Conservation (phyloP, 495 filamentous ascomycete species). For the Echria macrotheca region DNA sequence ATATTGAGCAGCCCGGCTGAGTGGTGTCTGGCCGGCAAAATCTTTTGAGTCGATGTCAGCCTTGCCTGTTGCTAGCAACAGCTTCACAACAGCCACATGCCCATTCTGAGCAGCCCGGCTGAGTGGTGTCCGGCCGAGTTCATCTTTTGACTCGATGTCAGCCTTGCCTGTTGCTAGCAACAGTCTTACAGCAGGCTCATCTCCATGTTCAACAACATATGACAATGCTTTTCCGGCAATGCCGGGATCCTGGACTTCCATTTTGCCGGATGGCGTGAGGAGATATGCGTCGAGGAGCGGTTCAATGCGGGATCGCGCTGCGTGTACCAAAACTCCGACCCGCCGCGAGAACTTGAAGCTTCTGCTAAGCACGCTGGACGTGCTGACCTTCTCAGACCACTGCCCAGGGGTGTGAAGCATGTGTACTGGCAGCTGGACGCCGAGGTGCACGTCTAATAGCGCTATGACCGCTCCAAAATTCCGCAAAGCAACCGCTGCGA, state of each 20-base stretch:
- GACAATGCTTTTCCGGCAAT: not conserved
- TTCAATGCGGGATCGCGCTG: not conserved
- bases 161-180: not conserved
- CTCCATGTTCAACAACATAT: not conserved
- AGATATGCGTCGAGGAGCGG: not conserved
- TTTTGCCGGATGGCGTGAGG: not conserved
- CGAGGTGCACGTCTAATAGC: conserved; percentile 22
- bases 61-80: not conserved
- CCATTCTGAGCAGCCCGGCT: not conserved
- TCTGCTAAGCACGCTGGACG: not conserved
- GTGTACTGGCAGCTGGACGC: not conserved
- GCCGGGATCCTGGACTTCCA: not conserved
- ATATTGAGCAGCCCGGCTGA: not conserved
- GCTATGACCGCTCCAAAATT: conserved; percentile 22
- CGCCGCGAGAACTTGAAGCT: not conserved
- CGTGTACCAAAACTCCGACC: not conserved
- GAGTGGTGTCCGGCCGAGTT: not conserved
- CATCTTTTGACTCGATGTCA: not conserved
- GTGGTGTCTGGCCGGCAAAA: not conserved
- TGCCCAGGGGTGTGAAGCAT: not conserved
- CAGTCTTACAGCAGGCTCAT: not conserved
- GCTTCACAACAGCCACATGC: not conserved
- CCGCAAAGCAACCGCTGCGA: conserved; percentile 36
- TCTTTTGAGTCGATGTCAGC: not conserved
- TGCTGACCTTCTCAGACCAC: not conserved